Base-by-base conservation (phyloP, 352 stramenopile species). In the Phytophthora macrochlamydospora region DNA sequence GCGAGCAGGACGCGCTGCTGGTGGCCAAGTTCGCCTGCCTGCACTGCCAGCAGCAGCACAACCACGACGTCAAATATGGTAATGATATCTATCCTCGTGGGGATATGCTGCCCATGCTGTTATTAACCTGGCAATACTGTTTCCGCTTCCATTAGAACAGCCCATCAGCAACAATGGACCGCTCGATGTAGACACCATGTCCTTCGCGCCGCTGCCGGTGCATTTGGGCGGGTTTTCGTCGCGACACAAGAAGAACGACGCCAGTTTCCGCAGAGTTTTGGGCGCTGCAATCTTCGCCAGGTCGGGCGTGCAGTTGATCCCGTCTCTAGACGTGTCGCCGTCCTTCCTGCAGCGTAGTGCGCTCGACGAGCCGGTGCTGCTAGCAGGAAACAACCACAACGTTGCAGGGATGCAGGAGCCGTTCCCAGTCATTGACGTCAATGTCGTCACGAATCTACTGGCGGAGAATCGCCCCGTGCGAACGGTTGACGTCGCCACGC, bases 1-100 rank as follows among this genome's bases (percentile, higher is more conserved):
- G 42, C 66, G 83, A 92, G 53, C 69, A 79, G 29, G 79, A 88
- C 52, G 81, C 77, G 40, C 76, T 92, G 65, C 72, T 75, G 28
- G 76, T 89, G 29, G 60, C 79, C 54, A 80, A 87, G 49, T 88
- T 83, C 56, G 79, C 79, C 2, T 92, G 83, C 40, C 51, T 53
- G 14, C 24, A 65, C 18, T 89, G 79, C 53, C 76, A 64, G 35
- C 60, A 85, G 32, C 66, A 81, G 18, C 78, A 77, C 28, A 58
- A 81, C 44, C 49, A 67, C 45, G 79, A 57, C 28, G 46, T 83
- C 52, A 73, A 75, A 46, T 87, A 73, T 62, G 57, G 78, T 87
- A 59, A 24, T 24, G 18, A 24, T 24, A 24, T 24, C 18, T 24
- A 24, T 24, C 18, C 18, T 24, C 18, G 18, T 24, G 18, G 18